Percentiles rank a stretch among this genome's conserved stretches.
Evolutionary conservation across 495 filamentous ascomycete genomes (phyloP).

Genomic region (Tuber microsphaerosporum): DNA sequence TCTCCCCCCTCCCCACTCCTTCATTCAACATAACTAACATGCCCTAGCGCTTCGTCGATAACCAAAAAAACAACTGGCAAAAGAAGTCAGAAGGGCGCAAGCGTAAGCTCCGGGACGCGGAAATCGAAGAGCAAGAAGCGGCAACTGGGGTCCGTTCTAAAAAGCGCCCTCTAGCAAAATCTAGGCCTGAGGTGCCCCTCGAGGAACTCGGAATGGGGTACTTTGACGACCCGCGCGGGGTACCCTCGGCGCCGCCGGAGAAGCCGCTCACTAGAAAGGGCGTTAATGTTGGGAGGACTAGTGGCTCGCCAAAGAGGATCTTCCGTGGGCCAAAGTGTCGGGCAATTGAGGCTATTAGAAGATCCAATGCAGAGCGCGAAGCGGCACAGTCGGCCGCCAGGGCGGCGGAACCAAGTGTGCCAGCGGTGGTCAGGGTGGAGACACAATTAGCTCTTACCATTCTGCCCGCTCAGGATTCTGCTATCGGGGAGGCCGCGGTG

Average conservation of each 20-base stretch:
- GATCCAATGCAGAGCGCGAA: not conserved
- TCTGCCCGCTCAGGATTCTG: not conserved
- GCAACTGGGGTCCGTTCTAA: not conserved
- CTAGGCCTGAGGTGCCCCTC: not conserved
- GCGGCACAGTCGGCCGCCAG: not conserved
- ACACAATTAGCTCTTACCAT: not conserved
- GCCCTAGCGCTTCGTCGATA: conserved; percentile 36
- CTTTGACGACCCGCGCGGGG: not conserved
- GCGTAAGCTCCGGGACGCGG: conserved; percentile 10
- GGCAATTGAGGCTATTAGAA: not conserved
- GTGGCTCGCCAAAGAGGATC: not conserved
- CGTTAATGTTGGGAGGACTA: not conserved
- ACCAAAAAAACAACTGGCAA: conserved; percentile 39
- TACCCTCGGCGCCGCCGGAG: not conserved
- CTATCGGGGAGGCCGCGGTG: not conserved
- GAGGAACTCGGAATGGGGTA: not conserved
- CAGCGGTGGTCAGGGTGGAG: not conserved
- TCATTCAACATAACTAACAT: conserved; percentile 5
- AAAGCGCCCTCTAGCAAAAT: not conserved
- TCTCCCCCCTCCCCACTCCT: not conserved
- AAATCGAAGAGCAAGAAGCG: not conserved
- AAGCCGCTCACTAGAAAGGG: not conserved
- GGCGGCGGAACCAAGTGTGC: not conserved
- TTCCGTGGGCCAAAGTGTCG: not conserved
- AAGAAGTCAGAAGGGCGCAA: conserved; percentile 36